Conservation (phyloP, 768 basidiomycete genomes). For the Xanthoconium stramineum region DNA sequence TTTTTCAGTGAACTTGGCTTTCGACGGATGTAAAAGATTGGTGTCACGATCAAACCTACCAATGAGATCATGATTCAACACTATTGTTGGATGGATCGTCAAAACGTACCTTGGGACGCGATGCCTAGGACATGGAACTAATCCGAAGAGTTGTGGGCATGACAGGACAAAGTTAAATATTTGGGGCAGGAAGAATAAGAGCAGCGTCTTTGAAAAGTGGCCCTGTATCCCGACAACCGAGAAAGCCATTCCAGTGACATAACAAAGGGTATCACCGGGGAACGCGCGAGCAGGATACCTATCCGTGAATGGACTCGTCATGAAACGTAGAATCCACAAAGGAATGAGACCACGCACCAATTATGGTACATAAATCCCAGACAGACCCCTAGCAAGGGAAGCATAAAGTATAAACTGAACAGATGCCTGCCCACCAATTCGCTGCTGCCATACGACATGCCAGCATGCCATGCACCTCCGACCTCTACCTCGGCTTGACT, state of each 20-base stretch:
- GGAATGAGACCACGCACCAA: slow-evolving; percentile 55
- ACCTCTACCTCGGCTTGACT: slow-evolving; percentile 64
- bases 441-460: slow-evolving; percentile 81
- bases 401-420: slow-evolving; percentile 97
- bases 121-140: slow-evolving; percentile 93
- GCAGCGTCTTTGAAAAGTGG: slow-evolving; percentile 94
- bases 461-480: slow-evolving; percentile 78
- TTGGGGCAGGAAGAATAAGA: slow-evolving; percentile 96
- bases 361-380: slow-evolving; percentile 92
- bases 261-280: slow-evolving; percentile 96
- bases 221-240: slow-evolving; percentile 96
- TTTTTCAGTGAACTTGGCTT: slow-evolving; percentile 49
- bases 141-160: slow-evolving; percentile 89
- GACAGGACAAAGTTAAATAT: slow-evolving; percentile 97
- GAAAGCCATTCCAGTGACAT: slow-evolving; percentile 98
- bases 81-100: background rate
- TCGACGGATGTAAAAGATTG: slow-evolving; percentile 77
- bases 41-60: slow-evolving; percentile 71
- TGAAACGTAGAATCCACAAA: background rate
- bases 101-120: slow-evolving; percentile 77
- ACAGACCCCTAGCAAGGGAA: slow-evolving; percentile 90
- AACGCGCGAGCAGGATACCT: slow-evolving; percentile 97
- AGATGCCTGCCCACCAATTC: slow-evolving; percentile 90
- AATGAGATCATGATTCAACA: background rate
- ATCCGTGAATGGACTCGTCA: background rate